Evolutionary conservation across 805 yeast genomes (phyloP).

Genomic region (Schwanniomyces vanrijiae): DNA sequence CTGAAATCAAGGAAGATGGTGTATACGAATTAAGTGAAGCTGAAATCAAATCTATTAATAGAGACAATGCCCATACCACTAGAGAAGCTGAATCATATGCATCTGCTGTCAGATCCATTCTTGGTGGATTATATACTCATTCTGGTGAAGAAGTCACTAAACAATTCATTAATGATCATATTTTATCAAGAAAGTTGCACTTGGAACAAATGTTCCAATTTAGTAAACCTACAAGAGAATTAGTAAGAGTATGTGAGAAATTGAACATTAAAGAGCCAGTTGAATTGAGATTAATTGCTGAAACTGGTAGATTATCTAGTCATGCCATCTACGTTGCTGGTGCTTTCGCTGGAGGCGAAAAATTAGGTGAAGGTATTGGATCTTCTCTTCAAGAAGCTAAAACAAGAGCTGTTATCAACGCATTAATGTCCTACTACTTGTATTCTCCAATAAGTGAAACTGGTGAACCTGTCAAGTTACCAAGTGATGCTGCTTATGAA

Average conservation of each 20-base stretch:
- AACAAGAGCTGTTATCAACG: slow-evolving; percentile 86
- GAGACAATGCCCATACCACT: slow-evolving; percentile 24
- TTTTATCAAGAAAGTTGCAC: slow-evolving; percentile 80
- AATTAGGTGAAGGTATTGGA: slow-evolving; percentile 94
- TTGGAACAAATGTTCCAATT: slow-evolving; percentile 74
- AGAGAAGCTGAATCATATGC: slow-evolving; percentile 53
- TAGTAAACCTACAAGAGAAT: slow-evolving; percentile 81
- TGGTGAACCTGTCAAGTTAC: slow-evolving; percentile 47
- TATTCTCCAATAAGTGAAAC: slow-evolving; percentile 69
- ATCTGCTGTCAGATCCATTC: slow-evolving; percentile 73
- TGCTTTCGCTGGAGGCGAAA: slow-evolving; percentile 77
- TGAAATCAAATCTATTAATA: slow-evolving; percentile 18
- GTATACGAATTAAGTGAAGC: slow-evolving; percentile 39
- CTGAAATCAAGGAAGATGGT: slow-evolving; percentile 47
- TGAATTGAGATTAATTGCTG: slow-evolving; percentile 76
- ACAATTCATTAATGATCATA: slow-evolving; percentile 68
- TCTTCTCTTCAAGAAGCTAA: slow-evolving; percentile 87
- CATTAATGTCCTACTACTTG: slow-evolving; percentile 88
- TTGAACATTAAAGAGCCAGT: slow-evolving; percentile 74
- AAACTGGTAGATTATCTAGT: slow-evolving; percentile 84
- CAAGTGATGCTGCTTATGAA: slow-evolving; percentile 54
- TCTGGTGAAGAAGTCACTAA: slow-evolving; percentile 65
- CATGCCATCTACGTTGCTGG: slow-evolving; percentile 91
- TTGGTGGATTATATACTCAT: slow-evolving; percentile 81
- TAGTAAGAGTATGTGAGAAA: slow-evolving; percentile 72